Conservation (phyloP, 129 eudicot genomes). For the Glebionis coronaria region DNA sequence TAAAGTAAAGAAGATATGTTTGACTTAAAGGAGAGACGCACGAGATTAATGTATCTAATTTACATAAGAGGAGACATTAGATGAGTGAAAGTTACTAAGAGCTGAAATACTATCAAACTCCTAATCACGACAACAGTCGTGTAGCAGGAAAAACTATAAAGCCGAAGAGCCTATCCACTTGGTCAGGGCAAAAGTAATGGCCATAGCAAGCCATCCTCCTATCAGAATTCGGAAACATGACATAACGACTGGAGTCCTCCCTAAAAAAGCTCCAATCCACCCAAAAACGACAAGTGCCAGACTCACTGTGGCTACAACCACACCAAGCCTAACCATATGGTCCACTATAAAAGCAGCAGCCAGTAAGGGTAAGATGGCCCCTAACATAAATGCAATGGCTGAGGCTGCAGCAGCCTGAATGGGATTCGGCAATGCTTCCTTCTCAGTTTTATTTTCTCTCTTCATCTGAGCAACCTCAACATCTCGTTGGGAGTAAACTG, state of each 20-base stretch:
- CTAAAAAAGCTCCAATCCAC: constrained; percentile 25
- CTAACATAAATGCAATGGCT: constrained; percentile 27
- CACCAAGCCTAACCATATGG: constrained; percentile 27
- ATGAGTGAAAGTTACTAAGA: not conserved
- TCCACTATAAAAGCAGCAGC: constrained; percentile 31
- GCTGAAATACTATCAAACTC: not conserved
- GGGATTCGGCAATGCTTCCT: constrained; percentile 30
- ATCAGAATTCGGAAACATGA: constrained; percentile 24
- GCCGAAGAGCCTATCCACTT: constrained; percentile 28
- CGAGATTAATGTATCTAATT: not conserved
- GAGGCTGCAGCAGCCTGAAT: constrained; percentile 35
- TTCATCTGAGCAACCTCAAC: constrained; percentile 32
- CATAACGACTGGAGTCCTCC: constrained; percentile 20
- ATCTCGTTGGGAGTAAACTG: constrained; percentile 26
- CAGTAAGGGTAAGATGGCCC: constrained; percentile 28
- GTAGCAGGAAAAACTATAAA: not conserved
- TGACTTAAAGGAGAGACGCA: not conserved
- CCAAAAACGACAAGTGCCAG: constrained; percentile 27
- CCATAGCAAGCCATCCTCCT: constrained; percentile 43
- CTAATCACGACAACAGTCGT: not conserved
- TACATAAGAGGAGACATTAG: not conserved
- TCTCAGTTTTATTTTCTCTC: constrained; percentile 15
- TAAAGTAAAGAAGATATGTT: not conserved
- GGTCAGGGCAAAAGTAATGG: constrained; percentile 30
- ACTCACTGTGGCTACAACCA: constrained; percentile 36